Base-by-base conservation (phyloP, 192 early-diverging fungal species). In the Podila verticillata region DNA sequence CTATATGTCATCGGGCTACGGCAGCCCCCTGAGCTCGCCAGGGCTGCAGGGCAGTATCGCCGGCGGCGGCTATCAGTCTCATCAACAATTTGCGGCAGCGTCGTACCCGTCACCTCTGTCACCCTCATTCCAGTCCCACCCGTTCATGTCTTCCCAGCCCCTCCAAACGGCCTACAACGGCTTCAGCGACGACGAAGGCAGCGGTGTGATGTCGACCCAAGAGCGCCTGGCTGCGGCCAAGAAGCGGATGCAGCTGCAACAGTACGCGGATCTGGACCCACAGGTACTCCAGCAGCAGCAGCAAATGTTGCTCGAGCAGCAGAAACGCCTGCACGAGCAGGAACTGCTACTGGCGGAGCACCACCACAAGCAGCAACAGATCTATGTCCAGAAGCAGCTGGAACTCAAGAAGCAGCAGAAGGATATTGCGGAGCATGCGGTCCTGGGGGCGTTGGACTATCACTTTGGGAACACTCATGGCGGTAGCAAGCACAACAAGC, bases 291-390 rank as follows among this genome's bases (percentile, higher is more conserved):
- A 68, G 26, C 57, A 60, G 2, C 35, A 60, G 28, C 57, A 60
- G 17, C 66, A 68, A 17, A 36, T 35, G 15, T 47, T 60, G 24
- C 28, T 60, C n/a, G n/a, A 32, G 36, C 57, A 58, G 6, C 66
- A 68, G 29, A 57, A 68, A 39, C 60, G 57, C 5, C 57, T 70
- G 9, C 29, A 26, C 3, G 68, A 44, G 0, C 68, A 70, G 34
- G 68, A 70, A 30, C 39, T 70, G 68, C 35, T 70, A 32, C 30
- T 70, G 59, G 36, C 60, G 22, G 68, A 70, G 24, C 68, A 70
- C 0, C 68, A 70, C 9, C 68, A 54, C 7, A 24, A 49, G 48
- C 58, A 62, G 24, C 68, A 70, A 15, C 68, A 70, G 34, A 29
- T 48, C 24, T 60, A 47, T 36, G 32, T 60, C 10, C 57, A 47